Conservation (phyloP, 108 stramenopile genomes). For the Cylindrotheca closterium region DNA sequence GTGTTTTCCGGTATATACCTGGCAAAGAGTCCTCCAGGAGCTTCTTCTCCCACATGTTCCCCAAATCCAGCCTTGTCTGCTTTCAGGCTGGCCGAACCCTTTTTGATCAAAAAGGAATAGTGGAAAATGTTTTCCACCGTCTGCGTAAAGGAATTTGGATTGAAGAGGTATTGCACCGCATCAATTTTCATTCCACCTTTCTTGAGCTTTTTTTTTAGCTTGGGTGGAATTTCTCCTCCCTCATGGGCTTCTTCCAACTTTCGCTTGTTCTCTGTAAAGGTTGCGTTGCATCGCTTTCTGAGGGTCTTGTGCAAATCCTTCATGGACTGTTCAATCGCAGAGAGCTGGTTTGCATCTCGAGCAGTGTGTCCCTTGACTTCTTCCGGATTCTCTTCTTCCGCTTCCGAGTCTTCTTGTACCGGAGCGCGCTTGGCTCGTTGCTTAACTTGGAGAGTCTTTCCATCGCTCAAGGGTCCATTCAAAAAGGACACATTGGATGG, state of each 20-base stretch:
- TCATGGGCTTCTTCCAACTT: slow-evolving; percentile 20
- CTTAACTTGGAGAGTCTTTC: slow-evolving; percentile 44
- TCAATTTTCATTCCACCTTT: slow-evolving; percentile 39
- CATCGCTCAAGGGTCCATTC: slow-evolving; percentile 57
- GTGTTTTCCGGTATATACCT: neutral
- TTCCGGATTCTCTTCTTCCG: slow-evolving; percentile 63
- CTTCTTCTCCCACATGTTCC: neutral
- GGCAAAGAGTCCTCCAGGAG: slow-evolving; percentile 22
- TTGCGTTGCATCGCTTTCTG: slow-evolving; percentile 20
- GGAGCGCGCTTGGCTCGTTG: slow-evolving; percentile 44
- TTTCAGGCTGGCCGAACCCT: slow-evolving; percentile 33
- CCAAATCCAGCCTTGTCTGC: slow-evolving; percentile 10
- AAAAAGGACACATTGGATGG: slow-evolving; percentile 67
- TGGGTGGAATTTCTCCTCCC: slow-evolving; percentile 1
- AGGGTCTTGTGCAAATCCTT: slow-evolving; percentile 42
- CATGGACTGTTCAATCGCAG: slow-evolving; percentile 69
- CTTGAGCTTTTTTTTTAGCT: slow-evolving; percentile 31
- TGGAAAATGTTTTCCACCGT: slow-evolving; percentile 90
- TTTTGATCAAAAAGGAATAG: slow-evolving; percentile 79
- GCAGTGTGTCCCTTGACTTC: slow-evolving; percentile 38
- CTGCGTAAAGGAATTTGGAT: slow-evolving; percentile 85
- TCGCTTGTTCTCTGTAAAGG: slow-evolving; percentile 11
- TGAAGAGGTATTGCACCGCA: slow-evolving; percentile 64
- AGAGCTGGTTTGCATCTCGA: slow-evolving; percentile 64
- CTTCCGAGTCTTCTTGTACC: slow-evolving; percentile 41